A percentile compares a stretch with the other conserved stretches of the same genome.
Evolutionary conservation across 2,329 filamentous ascomycete genomes (phyloP).

Genomic region (Penicillium sp.): DNA sequence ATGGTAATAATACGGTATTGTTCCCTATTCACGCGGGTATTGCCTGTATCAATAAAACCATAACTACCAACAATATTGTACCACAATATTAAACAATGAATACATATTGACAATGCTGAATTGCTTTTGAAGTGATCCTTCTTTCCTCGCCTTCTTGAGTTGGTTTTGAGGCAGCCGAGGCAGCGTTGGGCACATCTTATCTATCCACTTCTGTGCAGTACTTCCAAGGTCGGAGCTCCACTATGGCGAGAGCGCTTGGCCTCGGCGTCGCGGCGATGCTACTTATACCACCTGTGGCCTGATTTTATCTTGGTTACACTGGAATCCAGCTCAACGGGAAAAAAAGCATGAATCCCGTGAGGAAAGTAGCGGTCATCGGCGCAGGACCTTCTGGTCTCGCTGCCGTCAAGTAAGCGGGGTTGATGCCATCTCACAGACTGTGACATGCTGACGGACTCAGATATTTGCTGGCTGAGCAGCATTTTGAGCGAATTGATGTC

Average conservation of each 20-base stretch:
- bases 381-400: slow-evolving; percentile 79
- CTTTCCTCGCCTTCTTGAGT: not conserved
- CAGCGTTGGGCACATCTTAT: not conserved
- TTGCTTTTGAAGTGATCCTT: too few relatives aligned
- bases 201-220: not conserved
- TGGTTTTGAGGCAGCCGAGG: not conserved
- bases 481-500: slow-evolving; percentile 70
- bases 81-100: too few relatives aligned
- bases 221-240: slow-evolving; percentile 10
- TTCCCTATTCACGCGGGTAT: not conserved
- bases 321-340: slow-evolving; percentile 9
- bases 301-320: slow-evolving; percentile 1
- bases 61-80: too few relatives aligned
- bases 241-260: slow-evolving; percentile 19
- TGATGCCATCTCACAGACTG: not conserved
- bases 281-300: not conserved
- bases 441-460: slow-evolving; percentile 39
- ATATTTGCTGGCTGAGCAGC: slow-evolving; percentile 72
- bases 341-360: slow-evolving; percentile 27
- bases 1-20: not conserved
- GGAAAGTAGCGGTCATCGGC: slow-evolving; percentile 72
- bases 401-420: slow-evolving; percentile 63
- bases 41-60: not conserved
- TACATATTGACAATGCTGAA: too few relatives aligned
- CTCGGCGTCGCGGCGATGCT: not conserved